A percentile compares a stretch with the other conserved stretches of the same genome.
Evolutionary conservation across 2,329 filamentous ascomycete genomes (phyloP).

Genomic region (Colletotrichum sansevieriae): DNA sequence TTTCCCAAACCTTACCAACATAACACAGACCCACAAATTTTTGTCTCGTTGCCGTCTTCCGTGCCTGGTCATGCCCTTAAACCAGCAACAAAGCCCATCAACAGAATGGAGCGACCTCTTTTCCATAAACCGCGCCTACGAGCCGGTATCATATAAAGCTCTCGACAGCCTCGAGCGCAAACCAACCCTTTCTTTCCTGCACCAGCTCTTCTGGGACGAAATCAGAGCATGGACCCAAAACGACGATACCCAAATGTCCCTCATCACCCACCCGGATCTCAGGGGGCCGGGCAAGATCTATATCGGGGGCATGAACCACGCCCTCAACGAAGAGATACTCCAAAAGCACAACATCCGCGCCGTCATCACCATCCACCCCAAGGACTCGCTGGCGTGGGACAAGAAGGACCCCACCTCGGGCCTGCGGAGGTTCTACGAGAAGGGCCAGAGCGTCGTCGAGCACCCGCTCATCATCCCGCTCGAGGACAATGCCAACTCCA

Average conservation of each 20-base stretch:
- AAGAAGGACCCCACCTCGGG: background rate
- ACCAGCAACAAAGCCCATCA: slow-evolving; percentile 1
- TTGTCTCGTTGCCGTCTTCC: background rate
- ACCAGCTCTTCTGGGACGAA: slow-evolving; percentile 22
- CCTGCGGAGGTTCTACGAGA: background rate
- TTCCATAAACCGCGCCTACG: slow-evolving; percentile 10
- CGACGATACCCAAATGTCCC: slow-evolving; percentile 21
- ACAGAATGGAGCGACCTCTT: slow-evolving; percentile 30
- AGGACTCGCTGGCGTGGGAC: slow-evolving; percentile 27
- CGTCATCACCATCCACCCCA: slow-evolving; percentile 25
- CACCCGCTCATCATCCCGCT: slow-evolving; percentile 24
- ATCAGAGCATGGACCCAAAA: slow-evolving; percentile 31
- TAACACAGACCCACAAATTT: background rate
- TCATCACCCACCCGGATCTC: slow-evolving; percentile 20
- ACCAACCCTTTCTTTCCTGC: slow-evolving; percentile 12
- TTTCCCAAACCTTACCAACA: background rate
- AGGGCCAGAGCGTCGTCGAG: slow-evolving; percentile 16
- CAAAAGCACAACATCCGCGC: background rate
- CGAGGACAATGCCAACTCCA: slow-evolving; percentile 32
- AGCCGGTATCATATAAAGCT: slow-evolving; percentile 22
- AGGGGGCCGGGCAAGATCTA: slow-evolving; percentile 2
- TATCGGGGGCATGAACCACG: slow-evolving; percentile 32
- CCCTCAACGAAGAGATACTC: slow-evolving; percentile 22
- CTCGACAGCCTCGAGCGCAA: slow-evolving; percentile 23
- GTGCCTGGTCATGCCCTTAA: slow-evolving; percentile 9